phyloP scores from a whole-genome alignment of 1,284 basidiomycete species.

The Chalciporus sp. region DNA sequence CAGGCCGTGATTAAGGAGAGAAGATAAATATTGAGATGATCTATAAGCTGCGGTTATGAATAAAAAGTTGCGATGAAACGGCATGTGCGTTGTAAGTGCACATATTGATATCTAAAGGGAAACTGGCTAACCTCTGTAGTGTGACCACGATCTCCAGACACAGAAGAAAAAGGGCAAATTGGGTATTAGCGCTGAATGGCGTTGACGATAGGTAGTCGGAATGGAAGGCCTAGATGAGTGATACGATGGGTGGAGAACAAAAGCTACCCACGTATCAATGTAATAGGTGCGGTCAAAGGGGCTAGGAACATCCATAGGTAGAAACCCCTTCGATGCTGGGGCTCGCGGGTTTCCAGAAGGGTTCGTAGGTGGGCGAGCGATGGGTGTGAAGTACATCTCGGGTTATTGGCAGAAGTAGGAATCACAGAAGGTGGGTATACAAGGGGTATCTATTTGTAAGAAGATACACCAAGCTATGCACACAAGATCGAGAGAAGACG shows the following conservation, averaged over 20 bases:
- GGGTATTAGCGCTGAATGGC: constrained; percentile 65
- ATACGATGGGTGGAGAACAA: background rate
- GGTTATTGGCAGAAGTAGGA: constrained; percentile 18
- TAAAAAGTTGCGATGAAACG: background rate
- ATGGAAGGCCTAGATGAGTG: constrained; percentile 3
- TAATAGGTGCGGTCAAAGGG: constrained; percentile 73
- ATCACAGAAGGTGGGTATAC: constrained; percentile 64
- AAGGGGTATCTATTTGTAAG: constrained; percentile 57
- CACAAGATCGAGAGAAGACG: background rate
- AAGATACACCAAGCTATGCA: background rate
- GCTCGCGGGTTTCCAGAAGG: constrained; percentile 56
- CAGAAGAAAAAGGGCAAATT: constrained; percentile 86
- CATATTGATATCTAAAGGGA: constrained; percentile 2
- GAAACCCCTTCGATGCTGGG: constrained; percentile 66
- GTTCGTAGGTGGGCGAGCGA: constrained; percentile 56
- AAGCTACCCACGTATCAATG: constrained; percentile 65
- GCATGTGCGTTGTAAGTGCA: background rate
- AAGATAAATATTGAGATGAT: constrained; percentile 68
- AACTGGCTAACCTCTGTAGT: constrained; percentile 62
- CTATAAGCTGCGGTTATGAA: constrained; percentile 57
- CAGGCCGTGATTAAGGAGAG: constrained; percentile 54
- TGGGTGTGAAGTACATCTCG: constrained; percentile 17
- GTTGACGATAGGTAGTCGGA: background rate
- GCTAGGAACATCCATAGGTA: constrained; percentile 62
- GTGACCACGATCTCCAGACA: constrained; percentile 80